These are phyloP conservation scores for Botrytis elliptica DNA, from an alignment of 2,329 filamentous ascomycete genomes.

Conservation along the genomic window DNA sequence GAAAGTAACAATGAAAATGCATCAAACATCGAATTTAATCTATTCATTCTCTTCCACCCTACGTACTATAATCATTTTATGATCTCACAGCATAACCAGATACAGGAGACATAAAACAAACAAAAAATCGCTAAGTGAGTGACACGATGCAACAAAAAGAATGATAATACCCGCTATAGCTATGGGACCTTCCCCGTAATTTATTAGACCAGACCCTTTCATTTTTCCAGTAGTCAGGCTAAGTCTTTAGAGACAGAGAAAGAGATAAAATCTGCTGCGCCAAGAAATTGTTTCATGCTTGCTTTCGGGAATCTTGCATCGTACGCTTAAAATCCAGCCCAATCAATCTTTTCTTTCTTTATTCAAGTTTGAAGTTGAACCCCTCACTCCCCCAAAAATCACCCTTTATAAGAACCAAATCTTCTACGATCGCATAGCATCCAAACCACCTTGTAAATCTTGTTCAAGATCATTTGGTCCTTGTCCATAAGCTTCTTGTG, in stretches of 20 bases:
- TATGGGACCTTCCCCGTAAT: slow-evolving; percentile 1
- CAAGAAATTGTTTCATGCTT: slow-evolving; percentile 5
- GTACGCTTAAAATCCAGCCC: not conserved
- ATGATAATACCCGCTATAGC: not conserved
- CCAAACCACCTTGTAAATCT: slow-evolving; percentile 40
- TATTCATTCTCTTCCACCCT: not conserved
- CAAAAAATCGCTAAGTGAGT: not conserved
- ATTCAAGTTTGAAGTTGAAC: not conserved
- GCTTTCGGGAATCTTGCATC: not conserved
- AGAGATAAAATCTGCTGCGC: not conserved
- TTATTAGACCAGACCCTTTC: slow-evolving; percentile 8
- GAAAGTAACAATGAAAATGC: not conserved
- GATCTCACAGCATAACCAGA: not conserved
- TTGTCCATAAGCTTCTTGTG: slow-evolving; percentile 39
- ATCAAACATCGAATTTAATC: not conserved
- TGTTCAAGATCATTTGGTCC: slow-evolving; percentile 39
- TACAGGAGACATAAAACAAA: not conserved
- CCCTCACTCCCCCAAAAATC: not conserved
- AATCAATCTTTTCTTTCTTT: not conserved
- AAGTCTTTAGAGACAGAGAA: not conserved
- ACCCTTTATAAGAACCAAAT: not conserved
- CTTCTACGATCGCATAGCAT: slow-evolving; percentile 36
- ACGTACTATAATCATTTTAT: no score
- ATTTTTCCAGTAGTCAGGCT: not conserved
- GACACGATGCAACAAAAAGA: not conserved